Evolutionary conservation across 805 yeast genomes (phyloP).

Genomic region (Blastobotrys robertii): DNA sequence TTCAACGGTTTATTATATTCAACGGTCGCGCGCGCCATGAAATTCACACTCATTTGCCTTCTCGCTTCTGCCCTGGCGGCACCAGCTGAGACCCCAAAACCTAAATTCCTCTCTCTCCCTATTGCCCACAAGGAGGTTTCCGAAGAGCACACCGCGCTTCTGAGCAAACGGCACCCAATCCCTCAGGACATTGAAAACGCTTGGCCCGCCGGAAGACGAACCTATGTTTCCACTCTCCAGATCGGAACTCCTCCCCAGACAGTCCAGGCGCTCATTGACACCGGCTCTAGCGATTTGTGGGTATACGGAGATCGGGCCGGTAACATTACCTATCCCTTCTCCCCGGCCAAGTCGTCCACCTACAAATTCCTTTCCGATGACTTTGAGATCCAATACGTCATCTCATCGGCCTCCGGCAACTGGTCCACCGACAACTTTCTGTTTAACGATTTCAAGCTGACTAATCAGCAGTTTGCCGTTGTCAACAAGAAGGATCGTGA

Average conservation of each 20-base stretch:
- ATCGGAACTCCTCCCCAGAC: constrained; percentile 53
- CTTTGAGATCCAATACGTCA: background rate
- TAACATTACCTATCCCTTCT: constrained; percentile 8
- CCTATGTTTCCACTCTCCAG: constrained; percentile 9
- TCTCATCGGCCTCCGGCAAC: background rate
- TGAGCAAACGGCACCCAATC: no score
- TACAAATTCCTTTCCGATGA: background rate
- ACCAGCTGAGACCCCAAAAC: no score
- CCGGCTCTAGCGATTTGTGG: constrained; percentile 66
- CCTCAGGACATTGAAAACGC: no score
- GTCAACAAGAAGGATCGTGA: constrained; percentile 30
- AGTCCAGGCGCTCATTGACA: constrained; percentile 47
- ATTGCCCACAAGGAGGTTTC: no score
- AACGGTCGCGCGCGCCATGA: no score
- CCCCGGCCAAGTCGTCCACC: constrained; percentile 10
- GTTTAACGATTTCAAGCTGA: background rate
- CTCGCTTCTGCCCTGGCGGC: no score
- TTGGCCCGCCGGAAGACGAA: no score
- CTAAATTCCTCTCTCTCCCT: no score
- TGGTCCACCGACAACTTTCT: background rate
- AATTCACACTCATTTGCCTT: no score
- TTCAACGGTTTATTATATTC: no score
- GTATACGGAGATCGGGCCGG: constrained; percentile 23
- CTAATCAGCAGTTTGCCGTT: background rate
- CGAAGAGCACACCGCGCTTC: no score